These are phyloP conservation scores for Fusarium continuum DNA, from an alignment of 2,329 filamentous ascomycete genomes.

Conservation along the genomic window DNA sequence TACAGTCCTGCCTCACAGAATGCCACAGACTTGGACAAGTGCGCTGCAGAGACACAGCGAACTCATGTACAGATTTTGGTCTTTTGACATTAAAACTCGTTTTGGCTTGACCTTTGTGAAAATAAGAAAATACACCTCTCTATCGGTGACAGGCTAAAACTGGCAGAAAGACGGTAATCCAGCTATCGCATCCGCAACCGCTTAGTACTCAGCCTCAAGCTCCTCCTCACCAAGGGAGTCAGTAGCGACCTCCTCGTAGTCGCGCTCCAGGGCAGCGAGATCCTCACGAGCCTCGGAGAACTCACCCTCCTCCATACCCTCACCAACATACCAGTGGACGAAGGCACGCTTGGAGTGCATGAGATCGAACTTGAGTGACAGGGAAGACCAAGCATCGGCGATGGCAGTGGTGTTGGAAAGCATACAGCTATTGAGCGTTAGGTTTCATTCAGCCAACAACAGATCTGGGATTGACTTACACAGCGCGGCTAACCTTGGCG, in stretches of 20 bases:
- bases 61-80: constrained; percentile 47
- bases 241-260: constrained; percentile 98
- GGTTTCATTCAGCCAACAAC: neutral
- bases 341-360: constrained; percentile 99
- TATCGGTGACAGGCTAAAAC: constrained; percentile 45
- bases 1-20: constrained; percentile 20
- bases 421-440: constrained; percentile 76
- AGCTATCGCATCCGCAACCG: constrained; percentile 36
- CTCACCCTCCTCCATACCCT: constrained; percentile 99
- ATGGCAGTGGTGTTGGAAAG: constrained; percentile 98
- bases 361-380: constrained; percentile 98
- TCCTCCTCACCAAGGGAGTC: constrained; percentile 92
- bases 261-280: constrained; percentile 94
- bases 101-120: constrained; percentile 48
- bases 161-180: constrained; percentile 38
- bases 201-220: constrained; percentile 90
- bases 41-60: constrained; percentile 13
- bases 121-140: constrained; percentile 53
- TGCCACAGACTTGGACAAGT: constrained; percentile 23
- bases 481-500: constrained; percentile 96
- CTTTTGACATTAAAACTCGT: constrained; percentile 51
- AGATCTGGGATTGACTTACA: constrained; percentile 69
- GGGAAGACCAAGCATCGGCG: constrained; percentile 95
- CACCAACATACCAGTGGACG: constrained; percentile 99
- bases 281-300: constrained; percentile 99